A percentile compares a stretch with the other conserved stretches of the same genome.
These are phyloP conservation scores for Eimeria falciformis DNA, from an alignment of 169 alveolate genomes.

Conservation along the genomic window DNA sequence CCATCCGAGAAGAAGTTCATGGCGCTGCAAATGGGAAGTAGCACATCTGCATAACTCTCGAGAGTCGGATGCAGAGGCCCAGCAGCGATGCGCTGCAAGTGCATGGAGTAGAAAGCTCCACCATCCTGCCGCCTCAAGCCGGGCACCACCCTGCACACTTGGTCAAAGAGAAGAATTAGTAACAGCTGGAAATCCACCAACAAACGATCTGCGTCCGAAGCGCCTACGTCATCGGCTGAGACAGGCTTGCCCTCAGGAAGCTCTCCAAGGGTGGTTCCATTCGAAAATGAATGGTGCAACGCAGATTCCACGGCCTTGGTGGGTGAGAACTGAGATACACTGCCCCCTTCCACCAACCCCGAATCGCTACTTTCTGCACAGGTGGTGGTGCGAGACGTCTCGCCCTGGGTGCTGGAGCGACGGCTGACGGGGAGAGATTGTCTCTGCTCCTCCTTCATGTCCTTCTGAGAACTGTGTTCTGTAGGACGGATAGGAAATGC, in stretches of 20 bases:
- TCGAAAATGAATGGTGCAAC: neutral
- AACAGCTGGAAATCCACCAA: conserved; percentile 71
- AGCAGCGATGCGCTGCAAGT: conserved; percentile 62
- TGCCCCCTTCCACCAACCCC: neutral
- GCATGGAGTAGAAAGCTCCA: conserved; percentile 47
- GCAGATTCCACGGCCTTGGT: neutral
- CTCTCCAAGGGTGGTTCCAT: neutral
- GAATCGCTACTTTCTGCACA: conserved; percentile 3
- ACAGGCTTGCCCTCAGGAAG: too few species aligned
- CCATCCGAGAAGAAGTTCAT: conserved; percentile 10
- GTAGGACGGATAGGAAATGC: neutral
- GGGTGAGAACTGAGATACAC: neutral
- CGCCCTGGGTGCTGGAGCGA: neutral
- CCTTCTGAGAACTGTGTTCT: neutral
- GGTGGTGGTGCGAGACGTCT: neutral
- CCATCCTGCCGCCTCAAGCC: conserved; percentile 65
- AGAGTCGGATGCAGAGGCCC: conserved; percentile 50
- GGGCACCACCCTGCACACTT: conserved; percentile 44
- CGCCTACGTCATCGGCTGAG: neutral
- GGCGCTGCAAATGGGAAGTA: conserved; percentile 44
- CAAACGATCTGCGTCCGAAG: conserved; percentile 27
- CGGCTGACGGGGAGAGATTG: neutral
- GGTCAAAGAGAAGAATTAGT: conserved; percentile 59
- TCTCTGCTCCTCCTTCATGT: neutral
- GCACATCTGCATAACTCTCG: conserved; percentile 46